These are phyloP conservation scores for Blumeria graminis DNA, from an alignment of 2,329 filamentous ascomycete genomes.

Conservation along the genomic window DNA sequence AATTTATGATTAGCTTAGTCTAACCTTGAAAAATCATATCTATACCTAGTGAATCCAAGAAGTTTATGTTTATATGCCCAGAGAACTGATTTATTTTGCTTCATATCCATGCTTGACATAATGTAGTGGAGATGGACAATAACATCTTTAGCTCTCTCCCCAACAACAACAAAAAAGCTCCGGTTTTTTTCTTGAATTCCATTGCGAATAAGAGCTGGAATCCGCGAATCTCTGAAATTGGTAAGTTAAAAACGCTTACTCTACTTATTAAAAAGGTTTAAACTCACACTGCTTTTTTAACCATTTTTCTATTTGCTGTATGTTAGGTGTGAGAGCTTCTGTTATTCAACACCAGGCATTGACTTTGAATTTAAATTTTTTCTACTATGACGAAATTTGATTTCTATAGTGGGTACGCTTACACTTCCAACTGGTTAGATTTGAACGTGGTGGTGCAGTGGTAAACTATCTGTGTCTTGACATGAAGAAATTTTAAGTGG, in stretches of 20 bases:
- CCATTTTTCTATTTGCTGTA: constrained; percentile 6
- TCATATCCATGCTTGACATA: constrained; percentile 69
- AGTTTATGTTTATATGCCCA: constrained; percentile 99
- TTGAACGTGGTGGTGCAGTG: no score
- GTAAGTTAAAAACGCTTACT: neutral
- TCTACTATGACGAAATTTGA: no score
- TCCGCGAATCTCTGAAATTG: constrained; percentile 51
- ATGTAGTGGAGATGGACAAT: constrained; percentile 92
- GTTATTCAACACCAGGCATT: no score
- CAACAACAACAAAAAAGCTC: constrained; percentile 92
- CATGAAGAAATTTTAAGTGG: no score
- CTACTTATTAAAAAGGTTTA: neutral
- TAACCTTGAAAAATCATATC: neutral
- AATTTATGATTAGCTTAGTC: neutral
- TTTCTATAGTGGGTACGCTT: no score
- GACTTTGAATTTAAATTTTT: no score
- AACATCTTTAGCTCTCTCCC: constrained; percentile 82
- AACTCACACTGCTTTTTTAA: constrained; percentile 13
- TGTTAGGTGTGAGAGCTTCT: no score
- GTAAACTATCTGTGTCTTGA: no score
- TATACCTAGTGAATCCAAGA: constrained; percentile 52
- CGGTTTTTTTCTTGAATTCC: constrained; percentile 86
- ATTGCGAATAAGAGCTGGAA: constrained; percentile 78
- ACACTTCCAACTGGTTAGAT: no score
- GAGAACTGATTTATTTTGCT: constrained; percentile 84